These are phyloP conservation scores for Curvularia sp. DNA, from an alignment of 2,329 filamentous ascomycete genomes.

Conservation along the genomic window DNA sequence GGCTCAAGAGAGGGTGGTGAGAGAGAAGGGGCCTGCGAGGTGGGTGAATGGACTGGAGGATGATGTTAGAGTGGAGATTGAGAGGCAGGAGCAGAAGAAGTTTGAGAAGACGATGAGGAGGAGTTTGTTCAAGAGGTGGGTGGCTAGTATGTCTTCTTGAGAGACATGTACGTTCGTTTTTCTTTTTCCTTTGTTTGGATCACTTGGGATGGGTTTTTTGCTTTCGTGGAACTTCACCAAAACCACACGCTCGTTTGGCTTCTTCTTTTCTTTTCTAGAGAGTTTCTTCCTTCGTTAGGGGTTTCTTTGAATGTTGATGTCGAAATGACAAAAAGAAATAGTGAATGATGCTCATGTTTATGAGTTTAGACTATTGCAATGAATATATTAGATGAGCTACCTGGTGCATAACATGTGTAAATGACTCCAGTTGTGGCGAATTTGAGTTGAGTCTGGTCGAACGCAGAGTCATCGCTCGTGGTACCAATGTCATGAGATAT, in stretches of 20 bases:
- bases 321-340: background rate
- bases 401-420: background rate
- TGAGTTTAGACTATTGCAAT: background rate
- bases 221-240: background rate
- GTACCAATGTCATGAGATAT: background rate
- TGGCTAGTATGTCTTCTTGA: slow-evolving; percentile 18
- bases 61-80: slow-evolving; percentile 9
- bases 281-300: background rate
- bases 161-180: background rate
- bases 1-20: slow-evolving; percentile 39
- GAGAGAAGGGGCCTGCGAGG: slow-evolving; percentile 23
- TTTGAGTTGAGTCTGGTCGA: background rate
- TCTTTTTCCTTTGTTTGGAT: background rate
- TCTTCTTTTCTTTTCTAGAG: background rate
- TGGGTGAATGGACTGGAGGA: slow-evolving; percentile 9
- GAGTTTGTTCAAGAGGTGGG: slow-evolving; percentile 29
- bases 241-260: background rate
- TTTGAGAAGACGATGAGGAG: slow-evolving; percentile 19
- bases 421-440: background rate
- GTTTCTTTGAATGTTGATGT: background rate
- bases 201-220: background rate
- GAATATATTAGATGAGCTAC: background rate
- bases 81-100: slow-evolving; percentile 12
- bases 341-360: background rate
- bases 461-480: background rate